These are phyloP conservation scores for Spatholobus suberectus DNA, from an alignment of 306 rosid genomes.

Conservation along the genomic window DNA sequence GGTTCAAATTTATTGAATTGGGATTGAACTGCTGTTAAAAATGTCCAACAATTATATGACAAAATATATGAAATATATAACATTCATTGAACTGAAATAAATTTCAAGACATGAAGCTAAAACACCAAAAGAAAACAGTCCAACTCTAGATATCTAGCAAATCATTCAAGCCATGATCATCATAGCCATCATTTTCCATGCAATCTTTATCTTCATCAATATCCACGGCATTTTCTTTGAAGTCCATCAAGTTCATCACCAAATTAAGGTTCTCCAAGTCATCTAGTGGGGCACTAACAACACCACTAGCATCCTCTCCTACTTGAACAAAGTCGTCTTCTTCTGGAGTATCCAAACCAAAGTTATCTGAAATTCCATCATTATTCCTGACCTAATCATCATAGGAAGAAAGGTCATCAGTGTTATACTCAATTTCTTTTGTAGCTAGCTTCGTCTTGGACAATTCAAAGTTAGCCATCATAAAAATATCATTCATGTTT, in stretches of 20 bases:
- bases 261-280: not conserved
- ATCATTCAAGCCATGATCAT: not conserved
- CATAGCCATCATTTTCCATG: not conserved
- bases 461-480: not conserved
- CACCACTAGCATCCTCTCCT: not conserved
- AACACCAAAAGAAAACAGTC: not conserved
- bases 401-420: not conserved
- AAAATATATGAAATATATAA: not conserved
- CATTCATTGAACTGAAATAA: not conserved
- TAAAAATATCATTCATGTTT: not conserved
- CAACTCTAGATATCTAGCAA: not conserved
- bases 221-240: not conserved
- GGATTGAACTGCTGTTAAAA: not conserved
- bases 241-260: not conserved
- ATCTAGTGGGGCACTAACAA: not conserved
- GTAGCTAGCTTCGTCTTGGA: not conserved
- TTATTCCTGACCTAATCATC: not conserved
- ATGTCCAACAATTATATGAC: conserved; percentile 16
- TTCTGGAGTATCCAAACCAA: not conserved
- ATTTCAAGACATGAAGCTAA: not conserved
- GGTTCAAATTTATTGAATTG: not conserved
- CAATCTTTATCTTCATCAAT: not conserved
- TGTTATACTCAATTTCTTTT: not conserved
- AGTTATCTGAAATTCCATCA: not conserved
- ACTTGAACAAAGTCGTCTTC: not conserved